Percentiles rank a stretch among this genome's conserved stretches.
These are phyloP conservation scores for Herpetospermum pedunculosum DNA, from an alignment of 306 rosid genomes.

Conservation along the genomic window DNA sequence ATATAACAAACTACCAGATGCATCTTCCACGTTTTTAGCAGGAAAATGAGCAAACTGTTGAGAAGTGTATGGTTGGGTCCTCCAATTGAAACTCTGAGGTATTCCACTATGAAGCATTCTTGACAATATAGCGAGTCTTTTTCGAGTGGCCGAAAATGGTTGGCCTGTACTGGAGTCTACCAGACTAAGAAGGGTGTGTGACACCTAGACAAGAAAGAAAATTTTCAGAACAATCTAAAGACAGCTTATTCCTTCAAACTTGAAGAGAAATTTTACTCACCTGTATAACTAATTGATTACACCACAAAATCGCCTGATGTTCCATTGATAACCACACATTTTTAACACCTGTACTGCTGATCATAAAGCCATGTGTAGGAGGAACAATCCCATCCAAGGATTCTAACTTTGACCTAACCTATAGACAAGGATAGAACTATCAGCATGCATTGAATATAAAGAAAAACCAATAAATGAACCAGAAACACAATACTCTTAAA, in stretches of 20 bases:
- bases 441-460: not conserved
- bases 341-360: slow-evolving; percentile 86
- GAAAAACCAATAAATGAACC: not conserved
- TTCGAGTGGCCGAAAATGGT: slow-evolving; percentile 50
- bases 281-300: slow-evolving; percentile 89
- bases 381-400: slow-evolving; percentile 93
- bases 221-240: slow-evolving; percentile 19
- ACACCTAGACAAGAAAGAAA: slow-evolving; percentile 48
- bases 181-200: slow-evolving; percentile 90
- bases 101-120: slow-evolving; percentile 85
- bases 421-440: slow-evolving; percentile 16
- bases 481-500: not conserved
- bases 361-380: slow-evolving; percentile 92
- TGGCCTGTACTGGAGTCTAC: slow-evolving; percentile 66
- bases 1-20: slow-evolving; percentile 37
- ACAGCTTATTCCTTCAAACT: slow-evolving; percentile 13
- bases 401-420: slow-evolving; percentile 77
- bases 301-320: slow-evolving; percentile 96
- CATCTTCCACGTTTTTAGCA: slow-evolving; percentile 29
- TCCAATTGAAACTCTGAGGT: slow-evolving; percentile 54
- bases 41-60: slow-evolving; percentile 32
- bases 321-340: slow-evolving; percentile 99
- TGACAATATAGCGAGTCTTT: slow-evolving; percentile 52
- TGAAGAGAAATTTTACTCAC: slow-evolving; percentile 32
- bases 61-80: slow-evolving; percentile 34